A percentile compares a stretch with the other conserved stretches of the same genome.
These are phyloP conservation scores for Debaryomyces sp. DNA, from an alignment of 1,139 yeast species.

Conservation along the genomic window DNA sequence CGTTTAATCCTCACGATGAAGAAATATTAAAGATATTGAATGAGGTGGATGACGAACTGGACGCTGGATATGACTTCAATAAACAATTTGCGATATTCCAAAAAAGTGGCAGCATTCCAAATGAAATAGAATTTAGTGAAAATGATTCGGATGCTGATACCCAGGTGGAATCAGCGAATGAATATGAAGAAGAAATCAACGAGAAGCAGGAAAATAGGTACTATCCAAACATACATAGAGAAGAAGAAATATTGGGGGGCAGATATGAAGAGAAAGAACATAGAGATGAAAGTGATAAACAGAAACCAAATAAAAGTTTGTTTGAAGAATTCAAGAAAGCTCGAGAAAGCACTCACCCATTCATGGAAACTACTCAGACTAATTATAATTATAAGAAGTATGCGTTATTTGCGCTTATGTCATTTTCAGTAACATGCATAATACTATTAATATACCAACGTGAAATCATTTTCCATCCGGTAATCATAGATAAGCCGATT, in stretches of 20 bases:
- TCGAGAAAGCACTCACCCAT: slow-evolving; percentile 6
- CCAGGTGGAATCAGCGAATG: slow-evolving; percentile 11
- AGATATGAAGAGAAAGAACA: not conserved
- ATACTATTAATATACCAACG: slow-evolving; percentile 4
- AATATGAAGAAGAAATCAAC: slow-evolving; percentile 1
- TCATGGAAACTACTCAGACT: not conserved
- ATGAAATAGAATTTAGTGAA: slow-evolving; percentile 9
- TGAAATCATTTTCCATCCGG: not conserved
- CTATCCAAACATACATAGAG: not conserved
- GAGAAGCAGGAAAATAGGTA: slow-evolving; percentile 1
- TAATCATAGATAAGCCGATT: slow-evolving; percentile 5
- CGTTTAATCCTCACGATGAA: slow-evolving; percentile 8
- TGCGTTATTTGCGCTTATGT: slow-evolving; percentile 5
- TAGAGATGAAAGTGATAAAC: not conserved
- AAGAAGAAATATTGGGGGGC: not conserved
- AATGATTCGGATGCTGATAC: slow-evolving; percentile 12
- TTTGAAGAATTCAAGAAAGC: slow-evolving; percentile 12
- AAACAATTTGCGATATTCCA: slow-evolving; percentile 19
- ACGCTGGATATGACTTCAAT: slow-evolving; percentile 17
- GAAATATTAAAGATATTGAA: slow-evolving; percentile 18
- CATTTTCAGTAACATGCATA: slow-evolving; percentile 6
- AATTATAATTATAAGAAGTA: slow-evolving; percentile 2
- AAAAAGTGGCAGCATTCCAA: slow-evolving; percentile 8
- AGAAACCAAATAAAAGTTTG: slow-evolving; percentile 10
- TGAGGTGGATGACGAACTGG: slow-evolving; percentile 12